Conservation (phyloP, 2,329 filamentous ascomycete species). For the Venturia effusa region DNA sequence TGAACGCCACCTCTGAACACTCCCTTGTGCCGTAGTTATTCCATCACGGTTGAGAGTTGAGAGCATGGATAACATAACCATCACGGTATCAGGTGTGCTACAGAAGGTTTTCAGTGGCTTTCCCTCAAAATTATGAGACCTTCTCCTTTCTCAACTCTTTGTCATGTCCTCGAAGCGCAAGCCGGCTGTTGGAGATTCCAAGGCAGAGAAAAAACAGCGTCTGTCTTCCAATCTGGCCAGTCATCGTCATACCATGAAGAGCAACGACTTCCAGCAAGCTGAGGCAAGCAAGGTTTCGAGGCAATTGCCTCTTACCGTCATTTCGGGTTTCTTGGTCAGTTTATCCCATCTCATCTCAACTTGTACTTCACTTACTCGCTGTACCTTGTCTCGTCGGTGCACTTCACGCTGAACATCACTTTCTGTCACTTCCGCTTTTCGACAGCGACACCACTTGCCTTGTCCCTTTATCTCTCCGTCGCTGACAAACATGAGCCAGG, state of each 20-base stretch:
- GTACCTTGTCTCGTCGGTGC: too few relatives aligned
- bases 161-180: background rate
- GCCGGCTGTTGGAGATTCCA: background rate
- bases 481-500: constrained; percentile 29
- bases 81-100: background rate
- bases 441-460: background rate
- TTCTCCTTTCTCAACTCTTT: background rate
- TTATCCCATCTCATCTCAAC: background rate
- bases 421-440: background rate
- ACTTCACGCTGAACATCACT: background rate
- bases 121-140: background rate
- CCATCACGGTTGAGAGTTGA: background rate
- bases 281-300: background rate
- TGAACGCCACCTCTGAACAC: background rate
- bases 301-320: background rate
- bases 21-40: background rate
- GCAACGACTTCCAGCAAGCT: background rate
- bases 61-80: too few relatives aligned
- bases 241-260: background rate
- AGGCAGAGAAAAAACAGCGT: background rate
- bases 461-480: background rate
- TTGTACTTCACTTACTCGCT: background rate
- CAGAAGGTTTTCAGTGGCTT: too few relatives aligned
- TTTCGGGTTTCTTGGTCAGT: background rate
- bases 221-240: background rate